These are phyloP conservation scores for Apium graveolens DNA, from an alignment of 129 eudicot genomes.

Conservation along the genomic window DNA sequence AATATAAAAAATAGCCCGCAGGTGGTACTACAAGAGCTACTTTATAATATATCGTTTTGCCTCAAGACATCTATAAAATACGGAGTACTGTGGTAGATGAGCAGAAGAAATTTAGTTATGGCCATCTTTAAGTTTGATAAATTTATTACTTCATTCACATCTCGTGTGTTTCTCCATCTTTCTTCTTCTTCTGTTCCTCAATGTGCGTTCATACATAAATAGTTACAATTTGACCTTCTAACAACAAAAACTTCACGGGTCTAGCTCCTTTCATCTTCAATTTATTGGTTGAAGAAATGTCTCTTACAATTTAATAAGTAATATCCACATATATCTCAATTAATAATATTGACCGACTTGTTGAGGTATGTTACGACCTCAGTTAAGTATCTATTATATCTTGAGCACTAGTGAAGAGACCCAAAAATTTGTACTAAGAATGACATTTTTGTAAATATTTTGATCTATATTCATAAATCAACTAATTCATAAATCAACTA, in stretches of 20 bases:
- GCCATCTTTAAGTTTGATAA: not conserved
- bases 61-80: not conserved
- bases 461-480: too few species aligned
- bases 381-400: too few species aligned
- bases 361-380: too few species aligned
- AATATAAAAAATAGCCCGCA: not conserved
- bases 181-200: not conserved
- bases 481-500: too few species aligned
- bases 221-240: not conserved
- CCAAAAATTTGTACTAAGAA: too few species aligned
- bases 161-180: constrained; percentile 23
- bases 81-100: not conserved
- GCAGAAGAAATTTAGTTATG: not conserved
- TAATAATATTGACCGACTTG: too few species aligned
- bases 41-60: not conserved
- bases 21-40: not conserved
- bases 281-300: constrained; percentile 15
- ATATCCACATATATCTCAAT: too few species aligned
- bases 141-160: constrained; percentile 8
- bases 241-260: constrained; percentile 3
- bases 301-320: too few species aligned
- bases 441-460: too few species aligned
- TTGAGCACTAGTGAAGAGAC: too few species aligned
- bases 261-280: constrained; percentile 3
- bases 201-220: not conserved